phyloP scores from a whole-genome alignment of 345 rosid species.

The Orychophragmus violaceus region DNA sequence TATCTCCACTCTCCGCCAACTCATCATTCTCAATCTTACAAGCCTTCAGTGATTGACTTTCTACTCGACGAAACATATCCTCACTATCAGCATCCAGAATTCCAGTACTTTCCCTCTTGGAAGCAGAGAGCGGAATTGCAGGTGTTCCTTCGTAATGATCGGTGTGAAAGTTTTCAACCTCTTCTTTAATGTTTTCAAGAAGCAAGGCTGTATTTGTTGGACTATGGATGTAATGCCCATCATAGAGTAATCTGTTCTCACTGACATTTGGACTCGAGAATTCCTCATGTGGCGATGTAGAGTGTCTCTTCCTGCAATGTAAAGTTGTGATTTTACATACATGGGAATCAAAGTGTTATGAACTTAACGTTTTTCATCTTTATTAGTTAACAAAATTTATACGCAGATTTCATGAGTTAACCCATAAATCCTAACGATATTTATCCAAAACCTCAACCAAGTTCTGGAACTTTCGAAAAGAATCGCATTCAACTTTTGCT shows the following conservation, averaged over 20 bases:
- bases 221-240: conserved; percentile 74
- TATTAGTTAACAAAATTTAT: background rate
- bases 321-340: background rate
- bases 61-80: conserved; percentile 39
- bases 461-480: background rate
- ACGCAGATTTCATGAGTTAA: background rate
- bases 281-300: conserved; percentile 55
- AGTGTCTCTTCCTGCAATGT: conserved; percentile 60
- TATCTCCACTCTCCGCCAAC: conserved; percentile 59
- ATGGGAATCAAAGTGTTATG: background rate
- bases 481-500: background rate
- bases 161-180: conserved; percentile 52
- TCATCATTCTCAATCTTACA: conserved; percentile 82
- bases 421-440: background rate
- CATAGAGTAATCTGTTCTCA: conserved; percentile 62
- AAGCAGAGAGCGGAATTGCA: conserved; percentile 37
- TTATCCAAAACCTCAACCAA: conserved; percentile 1
- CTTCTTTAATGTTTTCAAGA: conserved; percentile 90
- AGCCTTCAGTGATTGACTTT: conserved; percentile 63
- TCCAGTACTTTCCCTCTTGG: conserved; percentile 47
- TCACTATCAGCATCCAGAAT: conserved; percentile 39
- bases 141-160: conserved; percentile 46
- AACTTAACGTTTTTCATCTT: no score
- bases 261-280: conserved; percentile 44
- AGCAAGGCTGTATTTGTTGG: conserved; percentile 87